Evolutionary conservation across 2,329 filamentous ascomycete species (phyloP), one percentile per base, ranked within the genome.

Genomic region (Pseudomassariella vexata): DNA sequence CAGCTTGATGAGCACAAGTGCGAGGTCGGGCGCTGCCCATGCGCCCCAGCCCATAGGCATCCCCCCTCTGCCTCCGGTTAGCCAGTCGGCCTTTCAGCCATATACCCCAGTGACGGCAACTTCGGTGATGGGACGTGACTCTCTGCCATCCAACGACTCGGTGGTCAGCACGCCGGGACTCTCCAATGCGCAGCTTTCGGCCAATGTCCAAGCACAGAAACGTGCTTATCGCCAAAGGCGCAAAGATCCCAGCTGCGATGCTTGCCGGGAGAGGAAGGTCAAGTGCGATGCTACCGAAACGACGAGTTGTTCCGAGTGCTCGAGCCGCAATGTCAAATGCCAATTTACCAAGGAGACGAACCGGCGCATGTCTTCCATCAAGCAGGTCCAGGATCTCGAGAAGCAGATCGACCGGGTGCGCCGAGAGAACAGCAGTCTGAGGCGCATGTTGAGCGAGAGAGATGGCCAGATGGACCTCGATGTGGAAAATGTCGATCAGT

Each of bases 341-440:
- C 90, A 96, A 53, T 98, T 98, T 56, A 98, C 92, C 30, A 98
- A 98, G 63, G 92, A 98, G 61, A 98, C 92, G 9, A 98, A 98
- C 57, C 76, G 92, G 37, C 79, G 92, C 40, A 98, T 98, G 92
- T 96, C 92, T 12, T 96, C 90, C 2, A 96, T 96, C 63, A 98
- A 96, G 75, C 92, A 95, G 66, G 85, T 96, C 9, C 92, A 96
- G 60, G 92, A 98, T 56, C 70, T 98, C 17, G 90, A 96, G 62
- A 92, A 87, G 59, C 89, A 95, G 59, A 76, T 95, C 49, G 76
- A 83, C 28, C 74, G 82, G 32, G 73, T 92, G 24, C 85, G 81
- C 53, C 79, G 86, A 36, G 85, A 95, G 56, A 89, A 95, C 49
- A 72, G 68, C 35, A 81, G 79, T 39, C 64, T 95, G 23, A 77